A percentile compares a stretch with the other conserved stretches of the same genome.
These are phyloP conservation scores for Metschnikowia kofuensis DNA, from an alignment of 805 yeast species.

Conservation along the genomic window DNA sequence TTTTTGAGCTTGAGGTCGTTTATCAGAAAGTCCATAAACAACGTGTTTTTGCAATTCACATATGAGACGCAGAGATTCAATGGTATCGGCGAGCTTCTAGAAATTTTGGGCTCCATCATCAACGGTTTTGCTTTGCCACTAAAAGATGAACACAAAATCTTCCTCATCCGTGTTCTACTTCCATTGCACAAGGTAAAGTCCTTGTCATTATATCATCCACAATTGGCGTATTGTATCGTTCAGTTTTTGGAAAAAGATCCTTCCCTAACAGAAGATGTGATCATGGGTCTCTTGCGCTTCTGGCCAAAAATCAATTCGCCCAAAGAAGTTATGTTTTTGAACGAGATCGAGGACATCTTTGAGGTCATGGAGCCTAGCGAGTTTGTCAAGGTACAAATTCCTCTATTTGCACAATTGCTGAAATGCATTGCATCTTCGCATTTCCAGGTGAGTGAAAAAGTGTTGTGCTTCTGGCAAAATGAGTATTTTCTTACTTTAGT, in stretches of 20 bases:
- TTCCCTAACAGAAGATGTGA: slow-evolving; percentile 87
- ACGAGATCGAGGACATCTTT: slow-evolving; percentile 94
- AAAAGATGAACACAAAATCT: slow-evolving; percentile 94
- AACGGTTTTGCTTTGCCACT: slow-evolving; percentile 97
- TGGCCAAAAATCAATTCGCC: slow-evolving; percentile 98
- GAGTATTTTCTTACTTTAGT: slow-evolving; percentile 89
- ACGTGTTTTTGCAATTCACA: slow-evolving; percentile 87
- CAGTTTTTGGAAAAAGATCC: slow-evolving; percentile 97
- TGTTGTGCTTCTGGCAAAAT: slow-evolving; percentile 89
- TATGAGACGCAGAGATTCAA: slow-evolving; percentile 96
- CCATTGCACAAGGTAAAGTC: slow-evolving; percentile 93
- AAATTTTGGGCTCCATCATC: slow-evolving; percentile 92
- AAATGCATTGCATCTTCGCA: slow-evolving; percentile 93
- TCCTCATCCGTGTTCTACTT: slow-evolving; percentile 77
- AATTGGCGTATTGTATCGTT: slow-evolving; percentile 92
- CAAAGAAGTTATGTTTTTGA: slow-evolving; percentile 92
- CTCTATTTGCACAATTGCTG: slow-evolving; percentile 88
- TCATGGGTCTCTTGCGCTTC: slow-evolving; percentile 85
- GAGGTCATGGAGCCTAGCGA: slow-evolving; percentile 95
- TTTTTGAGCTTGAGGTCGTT: slow-evolving; percentile 85
- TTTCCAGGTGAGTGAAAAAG: slow-evolving; percentile 96
- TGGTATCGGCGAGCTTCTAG: slow-evolving; percentile 92
- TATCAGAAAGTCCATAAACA: slow-evolving; percentile 85
- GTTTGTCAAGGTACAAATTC: slow-evolving; percentile 87
- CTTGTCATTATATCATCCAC: slow-evolving; percentile 90